Percentiles rank a stretch among this genome's conserved stretches.
Evolutionary conservation across 106 monocot species (phyloP).

Genomic region (Agapanthus africanus): DNA sequence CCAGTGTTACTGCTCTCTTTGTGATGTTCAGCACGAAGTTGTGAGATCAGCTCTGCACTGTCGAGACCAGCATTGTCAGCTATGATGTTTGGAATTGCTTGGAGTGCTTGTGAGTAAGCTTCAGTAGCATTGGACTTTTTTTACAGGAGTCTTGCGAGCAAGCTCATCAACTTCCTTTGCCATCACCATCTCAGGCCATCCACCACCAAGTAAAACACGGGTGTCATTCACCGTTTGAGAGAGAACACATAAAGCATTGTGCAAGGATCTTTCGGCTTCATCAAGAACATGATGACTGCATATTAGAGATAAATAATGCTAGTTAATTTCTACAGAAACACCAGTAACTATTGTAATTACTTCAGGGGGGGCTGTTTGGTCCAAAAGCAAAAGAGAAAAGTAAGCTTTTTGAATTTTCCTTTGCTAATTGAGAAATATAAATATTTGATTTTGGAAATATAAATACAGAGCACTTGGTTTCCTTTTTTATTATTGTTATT

Average conservation of each 20-base stretch:
- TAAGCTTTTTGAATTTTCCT: too few relatives aligned
- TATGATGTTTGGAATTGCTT: conserved; percentile 77
- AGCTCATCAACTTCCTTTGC: conserved; percentile 79
- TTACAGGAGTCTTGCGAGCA: conserved; percentile 81
- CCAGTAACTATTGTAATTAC: too few relatives aligned
- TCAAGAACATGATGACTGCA: conserved; percentile 81
- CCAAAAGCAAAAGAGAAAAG: too few relatives aligned
- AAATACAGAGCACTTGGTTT: too few relatives aligned
- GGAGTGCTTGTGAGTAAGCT: conserved; percentile 80
- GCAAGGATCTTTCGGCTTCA: conserved; percentile 93
- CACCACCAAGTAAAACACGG: conserved; percentile 81
- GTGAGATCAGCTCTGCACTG: conserved; percentile 84
- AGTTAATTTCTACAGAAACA: conserved; percentile 1
- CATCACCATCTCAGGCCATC: conserved; percentile 99
- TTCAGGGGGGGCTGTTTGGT: too few relatives aligned
- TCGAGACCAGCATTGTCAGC: conserved; percentile 95
- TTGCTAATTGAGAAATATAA: too few relatives aligned
- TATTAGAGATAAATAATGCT: background rate
- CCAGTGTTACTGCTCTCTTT: conserved; percentile 53
- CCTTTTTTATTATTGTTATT: too few relatives aligned
- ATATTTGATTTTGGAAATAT: too few relatives aligned
- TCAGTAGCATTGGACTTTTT: conserved; percentile 93
- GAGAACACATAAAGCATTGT: conserved; percentile 90
- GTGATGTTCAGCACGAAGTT: conserved; percentile 93
- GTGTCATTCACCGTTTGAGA: conserved; percentile 91